These are phyloP conservation scores for Claviceps sp. DNA, from an alignment of 2,329 filamentous ascomycete genomes.

Conservation along the genomic window DNA sequence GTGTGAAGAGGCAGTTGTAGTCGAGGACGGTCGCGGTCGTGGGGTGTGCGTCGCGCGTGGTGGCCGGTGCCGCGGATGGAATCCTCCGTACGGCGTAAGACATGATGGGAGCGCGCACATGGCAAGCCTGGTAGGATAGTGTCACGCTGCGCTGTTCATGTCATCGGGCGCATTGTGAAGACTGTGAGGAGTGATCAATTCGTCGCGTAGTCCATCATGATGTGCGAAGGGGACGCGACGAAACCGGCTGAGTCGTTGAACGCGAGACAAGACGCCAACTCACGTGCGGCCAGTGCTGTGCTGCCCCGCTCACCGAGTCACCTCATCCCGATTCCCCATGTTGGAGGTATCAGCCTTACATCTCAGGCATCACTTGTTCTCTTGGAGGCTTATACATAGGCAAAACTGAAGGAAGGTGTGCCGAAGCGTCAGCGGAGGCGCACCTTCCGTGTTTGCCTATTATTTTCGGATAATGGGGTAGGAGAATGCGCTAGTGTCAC, in stretches of 20 bases:
- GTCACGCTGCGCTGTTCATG: not conserved
- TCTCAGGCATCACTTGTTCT: no score
- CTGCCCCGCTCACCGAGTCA: no score
- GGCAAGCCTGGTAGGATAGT: not conserved
- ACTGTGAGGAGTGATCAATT: not conserved
- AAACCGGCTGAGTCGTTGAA: not conserved
- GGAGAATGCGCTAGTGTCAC: no score
- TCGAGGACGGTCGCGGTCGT: conserved; percentile 62
- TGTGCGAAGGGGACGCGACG: not conserved
- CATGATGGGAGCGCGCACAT: conserved; percentile 7
- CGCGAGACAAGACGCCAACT: conserved; percentile 12
- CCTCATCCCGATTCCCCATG: no score
- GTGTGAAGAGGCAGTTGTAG: conserved; percentile 75
- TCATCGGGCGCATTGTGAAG: not conserved
- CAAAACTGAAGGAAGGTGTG: no score
- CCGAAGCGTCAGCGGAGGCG: no score
- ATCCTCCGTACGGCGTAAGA: conserved; percentile 10
- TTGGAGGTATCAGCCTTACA: no score
- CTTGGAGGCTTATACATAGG: no score
- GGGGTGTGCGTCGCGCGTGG: conserved; percentile 3
- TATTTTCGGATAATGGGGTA: no score
- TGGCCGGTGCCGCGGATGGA: not conserved
- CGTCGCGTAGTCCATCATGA: not conserved
- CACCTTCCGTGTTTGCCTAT: no score
- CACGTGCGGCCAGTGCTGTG: conserved; percentile 7